Conservation (phyloP, 257 asterid genomes). For the Cinchona pubescens region DNA sequence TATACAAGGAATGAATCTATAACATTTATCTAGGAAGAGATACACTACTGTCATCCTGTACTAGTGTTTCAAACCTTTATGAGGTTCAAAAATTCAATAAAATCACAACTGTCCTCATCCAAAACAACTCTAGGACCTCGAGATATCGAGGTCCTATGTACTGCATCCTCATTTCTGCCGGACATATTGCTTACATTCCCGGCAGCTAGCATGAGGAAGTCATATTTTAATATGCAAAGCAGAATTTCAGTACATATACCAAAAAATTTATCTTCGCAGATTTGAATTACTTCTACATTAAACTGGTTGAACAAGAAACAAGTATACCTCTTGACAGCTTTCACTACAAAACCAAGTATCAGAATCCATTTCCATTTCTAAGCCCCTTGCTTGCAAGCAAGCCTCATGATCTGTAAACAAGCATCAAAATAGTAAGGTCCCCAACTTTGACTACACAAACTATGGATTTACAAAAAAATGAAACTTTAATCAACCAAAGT, state of each 20-base stretch:
- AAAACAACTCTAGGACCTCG: not conserved
- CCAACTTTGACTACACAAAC: constrained; percentile 9
- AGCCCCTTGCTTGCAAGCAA: constrained; percentile 52
- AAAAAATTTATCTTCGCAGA: not conserved
- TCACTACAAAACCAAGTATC: constrained; percentile 85
- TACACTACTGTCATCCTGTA: not conserved
- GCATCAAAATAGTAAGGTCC: constrained; percentile 21
- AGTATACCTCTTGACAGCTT: constrained; percentile 71
- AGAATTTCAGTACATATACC: not conserved
- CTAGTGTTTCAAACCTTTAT: not conserved
- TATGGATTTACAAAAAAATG: constrained; percentile 1
- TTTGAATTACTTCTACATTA: constrained; percentile 1
- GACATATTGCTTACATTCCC: no score
- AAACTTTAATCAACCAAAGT: not conserved
- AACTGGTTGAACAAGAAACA: constrained; percentile 16
- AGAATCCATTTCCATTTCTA: constrained; percentile 41
- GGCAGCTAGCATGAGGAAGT: not conserved
- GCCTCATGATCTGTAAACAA: constrained; percentile 71
- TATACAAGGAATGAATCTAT: not conserved
- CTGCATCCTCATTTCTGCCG: not conserved
- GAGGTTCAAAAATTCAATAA: not conserved
- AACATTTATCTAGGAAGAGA: not conserved
- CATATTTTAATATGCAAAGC: not conserved
- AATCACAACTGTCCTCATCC: not conserved
- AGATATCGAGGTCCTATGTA: not conserved